Conservation (phyloP, 306 rosid genomes). For the Vicia sativa region DNA sequence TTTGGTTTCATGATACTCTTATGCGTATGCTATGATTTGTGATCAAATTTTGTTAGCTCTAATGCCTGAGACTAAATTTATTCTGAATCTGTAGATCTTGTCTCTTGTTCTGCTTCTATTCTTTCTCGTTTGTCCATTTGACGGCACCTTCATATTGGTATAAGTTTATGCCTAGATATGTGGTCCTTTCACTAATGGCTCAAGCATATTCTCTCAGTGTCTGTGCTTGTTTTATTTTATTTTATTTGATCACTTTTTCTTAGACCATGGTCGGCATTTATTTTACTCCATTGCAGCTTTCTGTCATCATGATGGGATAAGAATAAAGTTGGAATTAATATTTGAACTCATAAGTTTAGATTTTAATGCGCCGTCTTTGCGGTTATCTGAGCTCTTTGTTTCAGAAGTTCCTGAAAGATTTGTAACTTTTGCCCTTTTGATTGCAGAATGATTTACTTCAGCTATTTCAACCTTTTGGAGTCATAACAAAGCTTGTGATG, state of each 20-base stretch:
- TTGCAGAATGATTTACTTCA: slow-evolving; percentile 93
- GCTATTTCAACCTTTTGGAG: slow-evolving; percentile 97
- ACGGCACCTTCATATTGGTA: not conserved
- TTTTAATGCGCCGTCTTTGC: not conserved
- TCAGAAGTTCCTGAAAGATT: slow-evolving; percentile 21
- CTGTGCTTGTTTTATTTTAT: not conserved
- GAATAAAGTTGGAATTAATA: not conserved
- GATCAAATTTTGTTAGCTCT: slow-evolving; percentile 15
- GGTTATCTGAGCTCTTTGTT: not conserved
- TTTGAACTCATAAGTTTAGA: slow-evolving; percentile 9
- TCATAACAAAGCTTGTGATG: slow-evolving; percentile 98
- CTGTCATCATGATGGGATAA: not conserved
- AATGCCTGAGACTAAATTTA: not conserved
- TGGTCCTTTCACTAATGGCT: not conserved
- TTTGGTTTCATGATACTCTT: not conserved
- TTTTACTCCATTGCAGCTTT: slow-evolving; percentile 6
- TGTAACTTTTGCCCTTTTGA: slow-evolving; percentile 27
- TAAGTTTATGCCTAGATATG: not conserved
- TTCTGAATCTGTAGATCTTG: not conserved
- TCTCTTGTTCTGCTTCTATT: too few species aligned
- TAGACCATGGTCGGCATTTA: not conserved
- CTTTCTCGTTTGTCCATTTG: too few species aligned
- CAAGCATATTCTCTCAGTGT: not conserved
- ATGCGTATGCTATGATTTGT: not conserved
- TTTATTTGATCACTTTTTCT: not conserved